Base-by-base conservation (phyloP, 129 eudicot genomes). In the Centaurea solstitialis region DNA sequence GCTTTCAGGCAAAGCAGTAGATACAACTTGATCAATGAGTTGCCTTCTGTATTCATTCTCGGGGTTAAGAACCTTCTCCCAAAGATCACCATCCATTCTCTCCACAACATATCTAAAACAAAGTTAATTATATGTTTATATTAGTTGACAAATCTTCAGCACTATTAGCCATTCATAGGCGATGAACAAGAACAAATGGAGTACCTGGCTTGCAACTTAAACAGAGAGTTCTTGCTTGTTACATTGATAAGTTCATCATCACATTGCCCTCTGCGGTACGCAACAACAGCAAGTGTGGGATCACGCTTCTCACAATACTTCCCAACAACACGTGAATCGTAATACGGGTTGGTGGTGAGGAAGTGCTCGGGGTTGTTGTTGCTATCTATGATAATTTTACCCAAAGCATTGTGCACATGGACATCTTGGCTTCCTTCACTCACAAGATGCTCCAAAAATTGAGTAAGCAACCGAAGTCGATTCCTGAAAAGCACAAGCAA, bases 391-490 rank as follows among this genome's bases (percentile, higher is more conserved):
- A 94, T 94, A 62, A 93, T 91, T 84, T 93, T 93, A 73, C 98
- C 98, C 81, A 93, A 81, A 81, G 98, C 98, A 86, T 93, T 91
- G 85, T 93, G 98, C 22, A 93, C 98, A 86, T 93, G 98, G 30
- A 93, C 97, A 87, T 93, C 98, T 82, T 90, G 94, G 88, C 98
- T 93, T 85, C 97, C 98, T 82, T 93, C 98, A 80, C 97, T 93
- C 84, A 93, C 98, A 74, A 91, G 98, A 88, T 93, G 98, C 91
- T 93, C 98, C 77, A 93, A 79, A 82, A 93, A 93, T 80, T 93
- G 98, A 73, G 98, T 94, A 69, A 94, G 94, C 75, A 94, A 81
- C 22, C 98, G 89, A 76, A 94, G 93, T 7, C 98, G 98, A 74
- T 94, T 94, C 92, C 98, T 94, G 90, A 65, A 82, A 84, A 28